Evolutionary conservation across 441 rosid genomes (phyloP).

Genomic region (Isatis lusitanica): DNA sequence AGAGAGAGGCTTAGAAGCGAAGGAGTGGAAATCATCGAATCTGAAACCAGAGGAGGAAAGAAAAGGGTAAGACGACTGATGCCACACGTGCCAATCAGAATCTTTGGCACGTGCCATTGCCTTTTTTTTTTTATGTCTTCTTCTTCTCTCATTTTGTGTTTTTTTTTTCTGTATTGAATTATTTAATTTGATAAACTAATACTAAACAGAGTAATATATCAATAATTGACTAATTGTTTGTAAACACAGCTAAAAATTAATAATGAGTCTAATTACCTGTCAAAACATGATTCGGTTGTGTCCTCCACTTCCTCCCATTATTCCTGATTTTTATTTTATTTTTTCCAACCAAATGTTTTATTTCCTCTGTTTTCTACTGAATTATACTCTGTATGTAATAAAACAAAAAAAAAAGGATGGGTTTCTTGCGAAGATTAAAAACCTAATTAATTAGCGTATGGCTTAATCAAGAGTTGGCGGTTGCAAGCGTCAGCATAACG

Average conservation of each 20-base stretch:
- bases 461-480: neutral
- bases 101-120: constrained; percentile 47
- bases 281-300: constrained; percentile 23
- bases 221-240: neutral
- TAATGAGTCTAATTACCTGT: constrained; percentile 11
- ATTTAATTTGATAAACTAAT: neutral
- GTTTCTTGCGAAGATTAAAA: neutral
- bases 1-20: constrained; percentile 15
- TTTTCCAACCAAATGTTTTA: neutral
- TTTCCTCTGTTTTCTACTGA: neutral
- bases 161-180: neutral
- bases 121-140: neutral
- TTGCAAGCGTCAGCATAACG: constrained; percentile 25
- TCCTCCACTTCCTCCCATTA: constrained; percentile 10
- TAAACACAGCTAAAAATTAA: constrained; percentile 1
- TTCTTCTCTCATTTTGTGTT: neutral
- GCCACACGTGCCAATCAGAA: constrained; percentile 46
- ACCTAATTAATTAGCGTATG: neutral
- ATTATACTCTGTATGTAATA: neutral
- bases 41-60: constrained; percentile 30
- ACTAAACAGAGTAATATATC: neutral
- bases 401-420: neutral
- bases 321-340: neutral
- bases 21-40: constrained; percentile 39
- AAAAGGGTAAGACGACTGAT: constrained; percentile 8